Evolutionary conservation across 805 yeast genomes (phyloP).

Genomic region (Maudiozyma turicensis): DNA sequence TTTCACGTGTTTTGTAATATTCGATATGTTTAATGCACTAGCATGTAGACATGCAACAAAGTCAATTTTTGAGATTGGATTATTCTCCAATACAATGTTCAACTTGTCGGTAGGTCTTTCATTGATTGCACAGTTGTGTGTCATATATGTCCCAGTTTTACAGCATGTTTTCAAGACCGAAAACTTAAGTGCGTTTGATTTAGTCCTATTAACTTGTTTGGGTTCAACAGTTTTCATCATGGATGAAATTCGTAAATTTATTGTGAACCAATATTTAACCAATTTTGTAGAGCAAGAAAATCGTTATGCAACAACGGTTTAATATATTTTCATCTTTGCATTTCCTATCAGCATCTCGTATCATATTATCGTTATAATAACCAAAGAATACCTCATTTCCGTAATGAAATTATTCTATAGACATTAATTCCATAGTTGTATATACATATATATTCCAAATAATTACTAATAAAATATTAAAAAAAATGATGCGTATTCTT

Average conservation of each 20-base stretch:
- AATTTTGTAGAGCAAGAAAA: neutral
- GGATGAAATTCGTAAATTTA: slow-evolving; percentile 70
- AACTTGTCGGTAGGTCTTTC: slow-evolving; percentile 87
- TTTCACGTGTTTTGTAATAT: slow-evolving; percentile 90
- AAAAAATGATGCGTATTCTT: neutral
- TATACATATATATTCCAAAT: neutral
- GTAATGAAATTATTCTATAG: neutral
- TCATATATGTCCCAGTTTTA: slow-evolving; percentile 87
- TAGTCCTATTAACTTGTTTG: slow-evolving; percentile 48
- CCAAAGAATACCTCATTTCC: no score
- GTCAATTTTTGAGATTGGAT: slow-evolving; percentile 73
- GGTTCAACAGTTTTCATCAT: slow-evolving; percentile 77
- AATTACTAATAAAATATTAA: neutral
- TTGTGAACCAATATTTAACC: slow-evolving; percentile 2
- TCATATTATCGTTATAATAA: no score
- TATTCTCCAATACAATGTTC: slow-evolving; percentile 76
- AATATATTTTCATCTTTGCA: neutral
- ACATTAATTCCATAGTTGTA: neutral
- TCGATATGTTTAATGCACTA: slow-evolving; percentile 94
- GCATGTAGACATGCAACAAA: slow-evolving; percentile 84
- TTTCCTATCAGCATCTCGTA: no score
- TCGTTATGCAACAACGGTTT: neutral
- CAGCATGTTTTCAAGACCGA: slow-evolving; percentile 93
- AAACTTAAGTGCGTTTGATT: slow-evolving; percentile 62
- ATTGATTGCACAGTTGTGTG: slow-evolving; percentile 82